Percentiles rank a stretch among this genome's conserved stretches.
Conservation (phyloP, 2,329 filamentous ascomycete species). For the Talaromyces rugulosus region DNA sequence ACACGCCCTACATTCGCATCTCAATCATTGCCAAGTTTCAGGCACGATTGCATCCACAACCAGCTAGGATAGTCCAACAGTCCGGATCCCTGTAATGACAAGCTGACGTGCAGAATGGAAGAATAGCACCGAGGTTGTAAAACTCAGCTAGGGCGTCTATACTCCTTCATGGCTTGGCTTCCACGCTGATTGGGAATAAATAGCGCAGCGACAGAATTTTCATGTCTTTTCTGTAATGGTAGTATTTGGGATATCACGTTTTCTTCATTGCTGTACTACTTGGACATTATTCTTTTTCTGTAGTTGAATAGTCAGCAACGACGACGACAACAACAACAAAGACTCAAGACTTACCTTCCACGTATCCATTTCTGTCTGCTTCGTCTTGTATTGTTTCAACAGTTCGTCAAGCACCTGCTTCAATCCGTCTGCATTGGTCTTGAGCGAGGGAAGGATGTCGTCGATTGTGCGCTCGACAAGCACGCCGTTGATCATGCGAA, state of each 20-base stretch:
- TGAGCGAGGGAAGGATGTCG: constrained; percentile 84
- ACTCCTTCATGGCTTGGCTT: not conserved
- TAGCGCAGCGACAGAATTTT: not conserved
- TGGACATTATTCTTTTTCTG: constrained; percentile 49
- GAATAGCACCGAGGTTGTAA: not conserved
- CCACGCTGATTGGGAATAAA: not conserved
- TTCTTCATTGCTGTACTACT: constrained; percentile 41
- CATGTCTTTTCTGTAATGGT: not conserved
- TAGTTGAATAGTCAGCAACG: constrained; percentile 3
- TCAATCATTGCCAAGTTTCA: constrained; percentile 10
- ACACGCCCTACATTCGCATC: constrained; percentile 6
- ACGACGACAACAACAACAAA: not conserved
- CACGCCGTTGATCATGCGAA: constrained; percentile 97
- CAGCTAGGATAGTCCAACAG: not conserved
- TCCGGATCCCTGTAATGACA: not conserved
- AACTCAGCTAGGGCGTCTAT: not conserved
- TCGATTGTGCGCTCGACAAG: constrained; percentile 89
- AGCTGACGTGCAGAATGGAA: not conserved
- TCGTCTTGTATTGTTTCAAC: constrained; percentile 91
- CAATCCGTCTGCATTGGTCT: constrained; percentile 89
- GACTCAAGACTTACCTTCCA: constrained; percentile 74
- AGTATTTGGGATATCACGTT: not conserved
- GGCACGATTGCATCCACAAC: constrained; percentile 15
- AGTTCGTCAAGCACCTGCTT: constrained; percentile 92
- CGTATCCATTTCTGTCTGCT: constrained; percentile 92